These are phyloP conservation scores for Apiospora aurea DNA, from an alignment of 2,329 filamentous ascomycete species.

Conservation along the genomic window DNA sequence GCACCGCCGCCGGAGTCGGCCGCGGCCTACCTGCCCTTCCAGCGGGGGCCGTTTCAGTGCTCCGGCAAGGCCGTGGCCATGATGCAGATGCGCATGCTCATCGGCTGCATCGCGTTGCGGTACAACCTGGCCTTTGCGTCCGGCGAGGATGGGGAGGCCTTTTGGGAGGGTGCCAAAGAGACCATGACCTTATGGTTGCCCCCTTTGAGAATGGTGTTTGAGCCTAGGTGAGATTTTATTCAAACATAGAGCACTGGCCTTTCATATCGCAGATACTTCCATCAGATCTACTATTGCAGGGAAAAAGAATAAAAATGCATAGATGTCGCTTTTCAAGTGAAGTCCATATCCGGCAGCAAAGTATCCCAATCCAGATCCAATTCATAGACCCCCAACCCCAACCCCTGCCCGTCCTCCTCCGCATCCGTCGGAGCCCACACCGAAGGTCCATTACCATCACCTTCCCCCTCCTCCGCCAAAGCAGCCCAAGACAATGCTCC, in stretches of 20 bases:
- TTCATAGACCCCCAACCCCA: constrained; percentile 30
- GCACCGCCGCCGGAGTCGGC: constrained; percentile 22
- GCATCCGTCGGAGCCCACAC: not conserved
- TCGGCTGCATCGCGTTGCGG: constrained; percentile 29
- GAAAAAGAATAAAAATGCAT: too few relatives aligned
- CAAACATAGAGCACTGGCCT: too few relatives aligned
- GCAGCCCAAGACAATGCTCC: constrained; percentile 39
- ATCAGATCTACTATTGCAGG: too few relatives aligned
- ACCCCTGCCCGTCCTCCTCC: not conserved
- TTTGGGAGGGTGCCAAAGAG: constrained; percentile 16
- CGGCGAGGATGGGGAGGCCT: constrained; percentile 33
- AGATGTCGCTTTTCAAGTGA: constrained; percentile 26
- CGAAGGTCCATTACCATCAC: not conserved
- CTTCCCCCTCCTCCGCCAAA: constrained; percentile 34
- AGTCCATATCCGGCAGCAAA: constrained; percentile 35
- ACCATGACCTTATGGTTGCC: not conserved
- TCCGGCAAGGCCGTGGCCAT: constrained; percentile 36
- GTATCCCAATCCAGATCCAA: constrained; percentile 39
- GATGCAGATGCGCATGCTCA: constrained; percentile 31
- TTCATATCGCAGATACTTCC: too few relatives aligned
- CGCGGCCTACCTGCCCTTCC: not conserved
- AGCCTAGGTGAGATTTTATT: not conserved
- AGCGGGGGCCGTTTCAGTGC: constrained; percentile 31
- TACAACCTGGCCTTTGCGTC: constrained; percentile 36
- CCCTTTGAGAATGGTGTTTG: not conserved